Conservation (phyloP, 495 filamentous ascomycete genomes). For the Clavariopsis aquatica region DNA sequence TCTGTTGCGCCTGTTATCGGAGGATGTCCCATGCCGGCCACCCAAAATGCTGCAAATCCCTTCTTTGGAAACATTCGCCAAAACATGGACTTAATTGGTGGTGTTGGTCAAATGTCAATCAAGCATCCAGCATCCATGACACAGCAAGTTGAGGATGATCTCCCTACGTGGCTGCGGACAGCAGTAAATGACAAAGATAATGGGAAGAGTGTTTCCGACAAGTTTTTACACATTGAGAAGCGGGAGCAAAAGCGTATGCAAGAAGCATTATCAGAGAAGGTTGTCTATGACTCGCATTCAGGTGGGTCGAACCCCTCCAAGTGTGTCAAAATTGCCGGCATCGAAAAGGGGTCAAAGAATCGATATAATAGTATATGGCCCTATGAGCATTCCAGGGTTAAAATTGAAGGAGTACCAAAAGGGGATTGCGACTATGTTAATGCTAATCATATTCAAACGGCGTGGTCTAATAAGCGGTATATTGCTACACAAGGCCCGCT, state of each 20-base stretch:
- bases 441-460: slow-evolving; percentile 79
- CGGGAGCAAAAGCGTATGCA: slow-evolving; percentile 88
- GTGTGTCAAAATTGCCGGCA: slow-evolving; percentile 70
- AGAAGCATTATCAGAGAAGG: slow-evolving; percentile 72
- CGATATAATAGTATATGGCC: slow-evolving; percentile 97
- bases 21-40: slow-evolving; percentile 78
- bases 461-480: slow-evolving; percentile 80
- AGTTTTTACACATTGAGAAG: slow-evolving; percentile 80
- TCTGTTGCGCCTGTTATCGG: slow-evolving; percentile 76
- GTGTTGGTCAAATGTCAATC: slow-evolving; percentile 86
- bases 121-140: slow-evolving; percentile 64
- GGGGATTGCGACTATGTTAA: slow-evolving; percentile 94
- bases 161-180: slow-evolving; percentile 77
- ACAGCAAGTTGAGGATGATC: slow-evolving; percentile 44
- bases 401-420: slow-evolving; percentile 65
- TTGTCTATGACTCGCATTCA: slow-evolving; percentile 52
- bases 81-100: slow-evolving; percentile 92
- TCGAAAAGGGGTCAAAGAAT: slow-evolving; percentile 94
- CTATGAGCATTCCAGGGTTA: slow-evolving; percentile 91
- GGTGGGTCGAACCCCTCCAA: slow-evolving; percentile 17
- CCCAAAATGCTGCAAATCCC: slow-evolving; percentile 70
- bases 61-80: slow-evolving; percentile 97
- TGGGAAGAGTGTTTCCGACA: slow-evolving; percentile 77
- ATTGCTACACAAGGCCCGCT: slow-evolving; percentile 95
- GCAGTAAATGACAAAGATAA: slow-evolving; percentile 66